phyloP scores from a whole-genome alignment of 2,329 filamentous ascomycete species.

The Coniochaeta hoffmannii region DNA sequence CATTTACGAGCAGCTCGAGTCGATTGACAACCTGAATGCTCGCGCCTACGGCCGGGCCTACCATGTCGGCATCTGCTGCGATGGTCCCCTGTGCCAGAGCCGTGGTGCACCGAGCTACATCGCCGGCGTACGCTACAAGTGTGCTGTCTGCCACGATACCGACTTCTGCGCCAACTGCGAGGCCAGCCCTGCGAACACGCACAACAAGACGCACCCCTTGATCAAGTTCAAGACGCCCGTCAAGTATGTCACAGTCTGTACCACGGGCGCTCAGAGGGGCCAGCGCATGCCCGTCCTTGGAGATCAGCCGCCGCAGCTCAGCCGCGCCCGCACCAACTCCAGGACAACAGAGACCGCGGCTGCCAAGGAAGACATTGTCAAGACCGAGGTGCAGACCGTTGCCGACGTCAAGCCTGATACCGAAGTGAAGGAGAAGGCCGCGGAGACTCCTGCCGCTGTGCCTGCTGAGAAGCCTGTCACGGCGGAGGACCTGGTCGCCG shows the following conservation, averaged over 20 bases:
- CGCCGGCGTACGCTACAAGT: constrained; percentile 87
- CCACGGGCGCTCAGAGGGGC: constrained; percentile 69
- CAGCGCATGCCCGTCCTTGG: constrained; percentile 63
- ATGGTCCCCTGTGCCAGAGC: constrained; percentile 77
- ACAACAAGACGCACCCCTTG: constrained; percentile 93
- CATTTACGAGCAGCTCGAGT: constrained; percentile 64
- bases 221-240: constrained; percentile 96
- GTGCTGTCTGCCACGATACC: constrained; percentile 86
- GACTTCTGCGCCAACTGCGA: constrained; percentile 96
- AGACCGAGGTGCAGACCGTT: constrained; percentile 59
- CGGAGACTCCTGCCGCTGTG: constrained; percentile 15
- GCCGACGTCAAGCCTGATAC: constrained; percentile 36
- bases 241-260: constrained; percentile 79
- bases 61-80: constrained; percentile 87
- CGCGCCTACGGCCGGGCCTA: constrained; percentile 36
- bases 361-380: constrained; percentile 19
- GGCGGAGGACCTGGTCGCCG: constrained; percentile 34
- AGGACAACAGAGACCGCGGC: constrained; percentile 38
- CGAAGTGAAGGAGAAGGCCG: constrained; percentile 11
- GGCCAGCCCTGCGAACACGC: constrained; percentile 71
- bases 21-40: constrained; percentile 25
- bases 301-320: constrained; percentile 38
- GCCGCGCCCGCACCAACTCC: constrained; percentile 27
- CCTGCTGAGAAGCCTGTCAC: constrained; percentile 7
- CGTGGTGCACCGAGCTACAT: constrained; percentile 63